These are phyloP conservation scores for Aspergillus sp. DNA, from an alignment of 2,329 filamentous ascomycete species.

Conservation along the genomic window DNA sequence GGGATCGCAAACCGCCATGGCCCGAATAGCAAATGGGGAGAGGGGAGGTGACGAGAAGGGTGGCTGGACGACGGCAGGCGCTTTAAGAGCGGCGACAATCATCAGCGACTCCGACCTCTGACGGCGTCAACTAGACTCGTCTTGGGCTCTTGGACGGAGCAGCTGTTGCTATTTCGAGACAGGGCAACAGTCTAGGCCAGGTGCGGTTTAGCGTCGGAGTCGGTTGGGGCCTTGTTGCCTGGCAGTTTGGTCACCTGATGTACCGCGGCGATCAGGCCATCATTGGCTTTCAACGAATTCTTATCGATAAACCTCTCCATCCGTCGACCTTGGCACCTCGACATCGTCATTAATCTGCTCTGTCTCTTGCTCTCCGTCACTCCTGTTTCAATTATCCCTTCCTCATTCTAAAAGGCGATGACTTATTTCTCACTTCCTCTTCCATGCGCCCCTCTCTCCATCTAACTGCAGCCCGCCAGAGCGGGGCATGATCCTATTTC, in stretches of 20 bases:
- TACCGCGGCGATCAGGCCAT: background rate
- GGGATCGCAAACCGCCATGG: constrained; percentile 14
- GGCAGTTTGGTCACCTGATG: background rate
- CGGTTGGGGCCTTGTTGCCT: constrained; percentile 21
- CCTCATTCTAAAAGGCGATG: background rate
- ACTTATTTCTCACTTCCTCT: background rate
- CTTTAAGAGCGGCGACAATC: constrained; percentile 21
- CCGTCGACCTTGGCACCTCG: constrained; percentile 2
- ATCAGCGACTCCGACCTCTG: background rate
- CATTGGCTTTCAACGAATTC: background rate
- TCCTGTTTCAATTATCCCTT: background rate
- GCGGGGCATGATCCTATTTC: constrained; percentile 19
- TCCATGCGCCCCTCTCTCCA: background rate
- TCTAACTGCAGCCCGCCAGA: background rate
- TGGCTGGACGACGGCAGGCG: constrained; percentile 23
- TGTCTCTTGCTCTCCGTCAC: background rate
- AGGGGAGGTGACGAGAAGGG: constrained; percentile 17
- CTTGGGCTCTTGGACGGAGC: constrained; percentile 16
- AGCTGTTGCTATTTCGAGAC: constrained; percentile 35
- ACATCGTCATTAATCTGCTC: constrained; percentile 9
- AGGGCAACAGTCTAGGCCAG: constrained; percentile 22
- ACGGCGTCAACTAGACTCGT: background rate
- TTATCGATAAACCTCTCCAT: constrained; percentile 27
- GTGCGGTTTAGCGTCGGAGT: constrained; percentile 22
- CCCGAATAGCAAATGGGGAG: constrained; percentile 12